phyloP scores from a whole-genome alignment of 768 basidiomycete species.

The Gautieria morchelliformis region DNA sequence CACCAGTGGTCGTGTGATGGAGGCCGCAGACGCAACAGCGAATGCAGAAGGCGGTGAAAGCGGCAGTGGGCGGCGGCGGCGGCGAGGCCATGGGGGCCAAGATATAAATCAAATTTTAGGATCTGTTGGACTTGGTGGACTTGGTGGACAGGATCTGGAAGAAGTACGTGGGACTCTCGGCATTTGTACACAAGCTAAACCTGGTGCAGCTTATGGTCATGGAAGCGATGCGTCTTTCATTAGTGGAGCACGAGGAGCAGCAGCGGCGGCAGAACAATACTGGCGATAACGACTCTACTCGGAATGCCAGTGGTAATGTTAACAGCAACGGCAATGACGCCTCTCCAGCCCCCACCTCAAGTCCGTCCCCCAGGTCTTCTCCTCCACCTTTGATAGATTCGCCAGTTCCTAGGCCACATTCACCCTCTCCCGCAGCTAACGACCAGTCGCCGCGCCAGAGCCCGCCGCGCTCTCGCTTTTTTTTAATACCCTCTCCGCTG shows the following conservation, averaged over 20 bases:
- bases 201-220: conserved; percentile 81
- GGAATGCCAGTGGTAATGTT: conserved; percentile 18
- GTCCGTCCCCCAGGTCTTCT: background rate
- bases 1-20: conserved; percentile 66
- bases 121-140: conserved; percentile 61
- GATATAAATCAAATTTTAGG: conserved; percentile 56
- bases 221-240: conserved; percentile 96
- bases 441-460: background rate
- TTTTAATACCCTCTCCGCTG: background rate
- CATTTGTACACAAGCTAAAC: background rate
- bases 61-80: conserved; percentile 41
- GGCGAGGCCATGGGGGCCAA: conserved; percentile 34
- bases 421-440: background rate
- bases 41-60: conserved; percentile 32
- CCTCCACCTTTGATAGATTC: background rate
- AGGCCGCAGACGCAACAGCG: conserved; percentile 36
- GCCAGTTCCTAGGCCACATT: background rate
- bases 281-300: conserved; percentile 18
- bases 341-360: background rate
- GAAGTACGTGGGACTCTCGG: conserved; percentile 47
- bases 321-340: conserved; percentile 16
- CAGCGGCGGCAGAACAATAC: conserved; percentile 37
- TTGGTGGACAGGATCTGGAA: conserved; percentile 84
- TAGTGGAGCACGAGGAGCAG: conserved; percentile 91
- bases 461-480: background rate